Evolutionary conservation across 345 rosid genomes (phyloP).

Genomic region (Raphanus sativus): DNA sequence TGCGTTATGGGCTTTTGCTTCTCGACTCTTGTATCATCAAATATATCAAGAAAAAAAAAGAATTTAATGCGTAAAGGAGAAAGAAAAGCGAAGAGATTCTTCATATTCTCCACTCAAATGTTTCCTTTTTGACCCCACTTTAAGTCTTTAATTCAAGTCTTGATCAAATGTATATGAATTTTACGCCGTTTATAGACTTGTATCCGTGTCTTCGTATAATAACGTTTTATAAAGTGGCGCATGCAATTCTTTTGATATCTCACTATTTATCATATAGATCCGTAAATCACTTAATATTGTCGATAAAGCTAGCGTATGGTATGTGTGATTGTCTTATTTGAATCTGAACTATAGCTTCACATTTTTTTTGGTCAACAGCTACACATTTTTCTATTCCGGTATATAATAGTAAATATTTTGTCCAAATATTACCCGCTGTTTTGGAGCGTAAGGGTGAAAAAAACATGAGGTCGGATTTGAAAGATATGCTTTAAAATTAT

Average conservation of each 20-base stretch:
- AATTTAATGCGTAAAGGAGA: neutral
- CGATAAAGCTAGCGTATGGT: neutral
- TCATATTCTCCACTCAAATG: constrained; percentile 1
- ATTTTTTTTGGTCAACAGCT: neutral
- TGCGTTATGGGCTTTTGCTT: neutral
- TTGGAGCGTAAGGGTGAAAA: neutral
- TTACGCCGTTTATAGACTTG: neutral
- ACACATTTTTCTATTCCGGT: too few relatives aligned
- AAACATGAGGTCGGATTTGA: neutral
- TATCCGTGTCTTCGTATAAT: neutral
- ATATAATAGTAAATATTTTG: too few relatives aligned
- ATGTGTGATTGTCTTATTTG: neutral
- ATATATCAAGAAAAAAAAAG: neutral
- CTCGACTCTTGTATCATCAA: neutral
- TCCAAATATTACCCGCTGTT: neutral
- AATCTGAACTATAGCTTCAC: neutral
- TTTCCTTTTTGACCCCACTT: neutral
- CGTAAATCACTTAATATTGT: neutral
- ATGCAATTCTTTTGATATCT: neutral
- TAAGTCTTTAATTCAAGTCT: neutral
- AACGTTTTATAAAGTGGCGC: neutral
- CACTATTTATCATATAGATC: neutral
- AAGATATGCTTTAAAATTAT: neutral
- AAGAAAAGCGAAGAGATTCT: neutral
- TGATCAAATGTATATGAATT: neutral